Evolutionary conservation across 2,329 filamentous ascomycete genomes (phyloP).

Genomic region (Stylonectria norvegica): DNA sequence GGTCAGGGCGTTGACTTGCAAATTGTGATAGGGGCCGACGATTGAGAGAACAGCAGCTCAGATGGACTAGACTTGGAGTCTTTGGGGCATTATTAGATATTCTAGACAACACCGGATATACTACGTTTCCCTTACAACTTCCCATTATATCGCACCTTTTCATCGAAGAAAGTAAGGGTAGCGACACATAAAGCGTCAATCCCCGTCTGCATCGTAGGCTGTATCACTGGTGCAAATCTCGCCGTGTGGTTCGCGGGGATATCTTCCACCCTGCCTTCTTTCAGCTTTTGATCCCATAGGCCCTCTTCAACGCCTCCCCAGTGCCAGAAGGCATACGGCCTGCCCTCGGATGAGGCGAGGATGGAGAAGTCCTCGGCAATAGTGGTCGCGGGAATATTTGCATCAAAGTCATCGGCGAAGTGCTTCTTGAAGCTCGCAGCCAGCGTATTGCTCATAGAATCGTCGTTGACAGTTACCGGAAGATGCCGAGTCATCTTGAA

Average conservation of each 20-base stretch:
- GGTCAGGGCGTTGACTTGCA: no score
- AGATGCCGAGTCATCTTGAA: slow-evolving; percentile 1
- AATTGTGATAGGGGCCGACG: no score
- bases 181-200: slow-evolving; percentile 17
- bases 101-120: no score
- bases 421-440: not conserved
- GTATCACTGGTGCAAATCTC: slow-evolving; percentile 23
- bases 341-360: slow-evolving; percentile 14
- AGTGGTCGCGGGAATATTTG: not conserved
- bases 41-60: no score
- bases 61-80: no score
- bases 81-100: no score
- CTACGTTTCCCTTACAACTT: no score
- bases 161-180: slow-evolving; percentile 12
- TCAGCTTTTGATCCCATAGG: slow-evolving; percentile 15
- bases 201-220: slow-evolving; percentile 23
- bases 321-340: slow-evolving; percentile 19
- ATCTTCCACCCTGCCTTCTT: slow-evolving; percentile 13
- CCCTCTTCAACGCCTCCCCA: slow-evolving; percentile 16
- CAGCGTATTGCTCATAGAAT: not conserved
- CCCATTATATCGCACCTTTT: not conserved
- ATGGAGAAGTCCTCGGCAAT: not conserved
- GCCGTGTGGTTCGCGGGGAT: slow-evolving; percentile 25
- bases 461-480: slow-evolving; percentile 1
- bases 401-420: not conserved